Evolutionary conservation across 257 asterid species (phyloP), one percentile per base, ranked within the genome.

Genomic region (Plantago major): DNA sequence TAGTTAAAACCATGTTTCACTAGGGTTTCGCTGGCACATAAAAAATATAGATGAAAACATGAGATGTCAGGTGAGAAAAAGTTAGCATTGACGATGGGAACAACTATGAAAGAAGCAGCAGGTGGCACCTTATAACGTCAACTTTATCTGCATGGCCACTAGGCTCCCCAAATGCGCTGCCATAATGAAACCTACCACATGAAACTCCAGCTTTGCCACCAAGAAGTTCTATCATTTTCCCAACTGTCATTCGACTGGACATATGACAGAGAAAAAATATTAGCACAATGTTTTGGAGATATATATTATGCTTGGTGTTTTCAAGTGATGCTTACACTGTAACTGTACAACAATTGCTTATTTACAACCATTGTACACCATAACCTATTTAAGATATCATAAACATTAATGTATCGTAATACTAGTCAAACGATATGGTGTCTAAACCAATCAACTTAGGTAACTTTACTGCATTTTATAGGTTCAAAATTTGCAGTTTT

Each of bases 171-270:
- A 92, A 92, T 68, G 99, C 99, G 74, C 96, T 89, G 42, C 99
- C 99, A 56, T 92, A 92, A 75, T 92, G 99, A 76, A 81, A 92
- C 79, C 86, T 86, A 72, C 99, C 99, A 77, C 91, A 73, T 56
- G 96, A 84, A 82, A 89, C 95, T 71, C 97, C 99, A 79, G 97
- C 97, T 80, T 92, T 92, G 85, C 99, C 46, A 51, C 99, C 99
- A 46, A 86, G 89, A 76, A 92, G 97, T 72, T 92, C 99, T 58
- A 92, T 83, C 97, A 92, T 89, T 78, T 92, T 92, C 44, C 99
- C 99, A n/a, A 92, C 97, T 28, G 99, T 92, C 99, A 92, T 92
- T 66, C 97, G 99, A 68, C 99, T 90, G 87, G 75, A 55, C 46
- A 67, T 59, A 45, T 56, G 64, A 26, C 65, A 59, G 28, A 64